Conservation (phyloP, 371 early-diverging fungal genomes). For the Batkoa obscura region DNA sequence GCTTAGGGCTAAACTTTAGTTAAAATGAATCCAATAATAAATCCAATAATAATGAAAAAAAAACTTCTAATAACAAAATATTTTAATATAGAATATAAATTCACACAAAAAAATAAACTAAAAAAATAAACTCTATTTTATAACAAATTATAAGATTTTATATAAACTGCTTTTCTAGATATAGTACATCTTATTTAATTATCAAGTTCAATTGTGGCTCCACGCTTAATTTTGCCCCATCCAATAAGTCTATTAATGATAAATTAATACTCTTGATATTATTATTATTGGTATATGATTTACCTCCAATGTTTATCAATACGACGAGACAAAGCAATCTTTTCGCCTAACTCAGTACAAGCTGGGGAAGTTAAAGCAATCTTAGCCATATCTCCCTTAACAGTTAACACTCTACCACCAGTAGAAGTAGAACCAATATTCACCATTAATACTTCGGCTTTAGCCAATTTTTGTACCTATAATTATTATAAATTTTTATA, state of each 20-base stretch:
- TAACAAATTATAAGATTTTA: neutral
- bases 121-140: too few species aligned
- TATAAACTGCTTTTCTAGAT: too few species aligned
- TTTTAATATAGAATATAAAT: too few species aligned
- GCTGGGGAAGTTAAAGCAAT: slow-evolving; percentile 88
- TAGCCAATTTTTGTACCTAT: slow-evolving; percentile 75
- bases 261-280: slow-evolving; percentile 3
- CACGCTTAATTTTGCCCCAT: slow-evolving; percentile 90
- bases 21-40: too few species aligned
- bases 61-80: too few species aligned
- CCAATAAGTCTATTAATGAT: slow-evolving; percentile 55
- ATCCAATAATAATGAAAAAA: too few species aligned
- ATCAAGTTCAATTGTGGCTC: slow-evolving; percentile 55
- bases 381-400: slow-evolving; percentile 86
- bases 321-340: slow-evolving; percentile 94
- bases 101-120: too few species aligned
- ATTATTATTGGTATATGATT: slow-evolving; percentile 10
- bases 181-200: neutral
- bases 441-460: slow-evolving; percentile 91
- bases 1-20: too few species aligned
- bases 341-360: slow-evolving; percentile 97
- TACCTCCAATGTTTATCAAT: slow-evolving; percentile 99
- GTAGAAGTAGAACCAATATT: slow-evolving; percentile 99
- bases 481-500: too few species aligned
- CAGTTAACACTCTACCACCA: slow-evolving; percentile 87